Conservation (phyloP, 2,329 filamentous ascomycete genomes). For the Zymoseptoria brevis region DNA sequence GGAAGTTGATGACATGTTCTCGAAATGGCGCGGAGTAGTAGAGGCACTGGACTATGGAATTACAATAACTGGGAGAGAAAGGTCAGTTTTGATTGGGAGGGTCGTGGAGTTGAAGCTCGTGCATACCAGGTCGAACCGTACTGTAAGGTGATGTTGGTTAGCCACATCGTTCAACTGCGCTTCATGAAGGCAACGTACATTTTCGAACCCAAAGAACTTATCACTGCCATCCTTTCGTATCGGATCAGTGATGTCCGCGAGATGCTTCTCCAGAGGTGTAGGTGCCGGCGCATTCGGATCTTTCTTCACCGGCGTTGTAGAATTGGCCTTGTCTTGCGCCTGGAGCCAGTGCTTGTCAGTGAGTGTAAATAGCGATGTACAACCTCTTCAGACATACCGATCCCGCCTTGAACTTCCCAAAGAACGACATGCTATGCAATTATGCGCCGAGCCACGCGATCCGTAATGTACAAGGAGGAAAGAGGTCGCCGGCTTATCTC, state of each 20-base stretch:
- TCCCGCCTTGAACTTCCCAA: slow-evolving; percentile 45
- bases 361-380: too few relatives aligned
- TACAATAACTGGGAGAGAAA: slow-evolving; percentile 69
- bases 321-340: slow-evolving; percentile 39
- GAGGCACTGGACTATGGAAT: slow-evolving; percentile 93
- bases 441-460: neutral
- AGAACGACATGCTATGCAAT: slow-evolving; percentile 43
- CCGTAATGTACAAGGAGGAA: neutral
- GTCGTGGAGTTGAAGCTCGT: neutral
- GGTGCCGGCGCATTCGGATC: slow-evolving; percentile 49
- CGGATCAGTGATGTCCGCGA: slow-evolving; percentile 73
- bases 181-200: slow-evolving; percentile 54
- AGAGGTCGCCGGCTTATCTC: neutral
- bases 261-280: slow-evolving; percentile 62
- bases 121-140: slow-evolving; percentile 94
- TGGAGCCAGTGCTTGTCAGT: slow-evolving; percentile 13
- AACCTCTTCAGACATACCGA: slow-evolving; percentile 32
- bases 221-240: slow-evolving; percentile 83
- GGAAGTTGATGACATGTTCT: slow-evolving; percentile 88
- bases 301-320: slow-evolving; percentile 48
- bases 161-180: neutral
- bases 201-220: slow-evolving; percentile 97
- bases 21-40: slow-evolving; percentile 94
- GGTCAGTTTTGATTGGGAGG: slow-evolving; percentile 5
- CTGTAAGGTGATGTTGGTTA: slow-evolving; percentile 40